Percentiles rank a stretch among this genome's conserved stretches.
These are phyloP conservation scores for Erodium texanum DNA, from an alignment of 441 rosid genomes.

Conservation along the genomic window DNA sequence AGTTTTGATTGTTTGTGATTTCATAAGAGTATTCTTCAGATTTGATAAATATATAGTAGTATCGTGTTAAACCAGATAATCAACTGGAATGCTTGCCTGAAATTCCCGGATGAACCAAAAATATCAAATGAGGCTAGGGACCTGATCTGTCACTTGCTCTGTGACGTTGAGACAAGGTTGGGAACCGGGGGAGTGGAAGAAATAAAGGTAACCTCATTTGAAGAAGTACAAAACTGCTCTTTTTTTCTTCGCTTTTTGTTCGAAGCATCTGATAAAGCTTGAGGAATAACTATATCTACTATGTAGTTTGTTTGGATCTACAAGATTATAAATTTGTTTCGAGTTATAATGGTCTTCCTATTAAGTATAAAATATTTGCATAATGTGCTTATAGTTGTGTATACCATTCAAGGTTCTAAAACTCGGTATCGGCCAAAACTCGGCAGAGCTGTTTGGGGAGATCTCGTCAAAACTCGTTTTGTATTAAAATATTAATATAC, in stretches of 20 bases:
- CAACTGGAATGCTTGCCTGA: conserved; percentile 75
- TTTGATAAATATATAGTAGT: background rate
- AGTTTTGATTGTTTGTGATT: conserved; percentile 17
- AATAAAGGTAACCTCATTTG: conserved; percentile 45
- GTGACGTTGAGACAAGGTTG: conserved; percentile 80
- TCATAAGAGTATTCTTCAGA: background rate
- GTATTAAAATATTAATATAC: too few species aligned
- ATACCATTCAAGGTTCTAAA: too few species aligned
- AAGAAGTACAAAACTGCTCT: conserved; percentile 3
- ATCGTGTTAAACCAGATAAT: conserved; percentile 19
- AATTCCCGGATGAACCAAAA: conserved; percentile 87
- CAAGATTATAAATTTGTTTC: background rate
- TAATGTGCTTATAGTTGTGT: background rate
- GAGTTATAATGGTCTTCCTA: background rate
- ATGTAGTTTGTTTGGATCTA: background rate
- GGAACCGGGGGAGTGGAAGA: conserved; percentile 90
- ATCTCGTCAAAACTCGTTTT: too few species aligned
- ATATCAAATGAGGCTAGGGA: conserved; percentile 58
- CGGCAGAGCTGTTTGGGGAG: too few species aligned
- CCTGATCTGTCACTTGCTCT: conserved; percentile 38
- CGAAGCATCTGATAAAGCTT: conserved; percentile 6
- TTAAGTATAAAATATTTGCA: background rate
- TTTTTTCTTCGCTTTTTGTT: background rate
- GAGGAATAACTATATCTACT: background rate
- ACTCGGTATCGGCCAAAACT: too few species aligned